phyloP scores from a whole-genome alignment of 2,329 filamentous ascomycete species.

The Cladosporium colombiae region DNA sequence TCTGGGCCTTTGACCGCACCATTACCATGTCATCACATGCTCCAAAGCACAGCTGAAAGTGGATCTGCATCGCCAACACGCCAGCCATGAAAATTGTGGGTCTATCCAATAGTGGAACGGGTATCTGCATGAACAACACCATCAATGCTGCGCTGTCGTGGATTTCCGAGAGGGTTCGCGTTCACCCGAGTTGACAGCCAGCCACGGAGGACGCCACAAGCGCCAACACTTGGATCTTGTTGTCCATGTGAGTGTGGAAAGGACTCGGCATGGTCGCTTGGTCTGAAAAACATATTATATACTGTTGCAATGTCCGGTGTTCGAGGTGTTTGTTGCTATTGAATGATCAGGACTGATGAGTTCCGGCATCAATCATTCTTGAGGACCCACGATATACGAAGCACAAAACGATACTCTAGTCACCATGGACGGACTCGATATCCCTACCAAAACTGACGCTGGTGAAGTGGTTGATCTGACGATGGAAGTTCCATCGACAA shows the following conservation, averaged over 20 bases:
- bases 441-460: not conserved
- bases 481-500: not conserved
- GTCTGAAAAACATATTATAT: not conserved
- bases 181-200: not conserved
- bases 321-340: not conserved
- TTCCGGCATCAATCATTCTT: not conserved
- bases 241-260: not conserved
- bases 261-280: not conserved
- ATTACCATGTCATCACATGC: not conserved
- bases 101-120: not conserved
- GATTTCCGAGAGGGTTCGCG: not conserved
- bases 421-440: not conserved
- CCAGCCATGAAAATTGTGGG: not conserved
- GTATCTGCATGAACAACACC: not conserved
- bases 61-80: not conserved
- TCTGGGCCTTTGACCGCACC: not conserved
- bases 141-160: not conserved
- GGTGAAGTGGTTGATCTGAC: not conserved
- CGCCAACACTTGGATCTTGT: not conserved
- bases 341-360: not conserved
- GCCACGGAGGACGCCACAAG: not conserved
- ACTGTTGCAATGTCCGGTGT: not conserved
- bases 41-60: not conserved
- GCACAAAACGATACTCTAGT: not conserved
- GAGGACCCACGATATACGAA: not conserved